Conservation (phyloP, 768 basidiomycete species). For the Albatrellus ellisii region DNA sequence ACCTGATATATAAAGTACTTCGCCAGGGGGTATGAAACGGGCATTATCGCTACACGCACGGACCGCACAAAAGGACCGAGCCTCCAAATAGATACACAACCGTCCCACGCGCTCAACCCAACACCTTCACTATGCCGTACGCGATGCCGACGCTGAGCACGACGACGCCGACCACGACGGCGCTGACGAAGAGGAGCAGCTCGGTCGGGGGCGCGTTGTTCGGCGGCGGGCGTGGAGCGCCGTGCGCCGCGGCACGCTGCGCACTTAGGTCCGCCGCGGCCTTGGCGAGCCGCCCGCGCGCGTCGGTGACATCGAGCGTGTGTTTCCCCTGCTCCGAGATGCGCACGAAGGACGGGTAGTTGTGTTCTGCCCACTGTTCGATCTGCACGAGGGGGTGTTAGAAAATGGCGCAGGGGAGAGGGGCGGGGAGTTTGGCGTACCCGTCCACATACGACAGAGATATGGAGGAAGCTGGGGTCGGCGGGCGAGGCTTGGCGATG, state of each 20-base stretch:
- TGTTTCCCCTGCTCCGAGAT: conserved; percentile 1
- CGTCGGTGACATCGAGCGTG: conserved; percentile 36
- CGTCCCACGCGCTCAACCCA: not conserved
- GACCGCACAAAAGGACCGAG: no score
- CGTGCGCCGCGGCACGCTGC: conserved; percentile 10
- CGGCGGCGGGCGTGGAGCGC: not conserved
- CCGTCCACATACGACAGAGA: conserved; percentile 78
- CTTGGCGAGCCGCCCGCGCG: conserved; percentile 39
- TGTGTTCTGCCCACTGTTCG: conserved; percentile 86
- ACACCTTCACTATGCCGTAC: conserved; percentile 11
- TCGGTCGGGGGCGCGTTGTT: conserved; percentile 15
- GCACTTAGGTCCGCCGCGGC: conserved; percentile 27
- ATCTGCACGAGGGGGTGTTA: conserved; percentile 35
- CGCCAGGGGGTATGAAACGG: no score
- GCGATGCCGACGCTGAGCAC: conserved; percentile 10
- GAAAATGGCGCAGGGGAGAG: conserved; percentile 1
- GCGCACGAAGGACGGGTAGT: conserved; percentile 83
- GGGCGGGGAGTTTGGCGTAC: conserved; percentile 36
- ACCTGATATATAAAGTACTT: no score
- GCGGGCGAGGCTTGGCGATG: conserved; percentile 66
- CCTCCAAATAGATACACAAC: no score
- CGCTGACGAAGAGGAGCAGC: conserved; percentile 12
- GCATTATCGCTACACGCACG: no score
- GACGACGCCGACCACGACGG: conserved; percentile 11
- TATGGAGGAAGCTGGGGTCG: conserved; percentile 77